Conservation (phyloP, 2,329 filamentous ascomycete genomes). For the Neopestalotiopsis clavispora region DNA sequence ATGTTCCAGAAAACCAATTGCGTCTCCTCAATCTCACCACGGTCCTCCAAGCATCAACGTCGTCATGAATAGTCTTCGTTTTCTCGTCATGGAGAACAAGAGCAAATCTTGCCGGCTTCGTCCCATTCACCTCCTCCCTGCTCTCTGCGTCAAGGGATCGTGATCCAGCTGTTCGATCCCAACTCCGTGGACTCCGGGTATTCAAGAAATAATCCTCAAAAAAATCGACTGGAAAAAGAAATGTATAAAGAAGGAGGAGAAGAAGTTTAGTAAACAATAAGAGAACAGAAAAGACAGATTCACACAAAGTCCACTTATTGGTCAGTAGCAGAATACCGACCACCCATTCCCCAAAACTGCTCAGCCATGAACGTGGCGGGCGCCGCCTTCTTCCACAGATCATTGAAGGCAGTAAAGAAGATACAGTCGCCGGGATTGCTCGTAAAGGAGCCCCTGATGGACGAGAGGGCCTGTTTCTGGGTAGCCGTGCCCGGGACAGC, state of each 20-base stretch:
- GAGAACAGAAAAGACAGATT: not conserved
- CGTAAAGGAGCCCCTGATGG: constrained; percentile 65
- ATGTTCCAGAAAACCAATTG: too few relatives aligned
- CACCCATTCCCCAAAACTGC: constrained; percentile 74
- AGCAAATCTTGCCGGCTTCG: too few relatives aligned
- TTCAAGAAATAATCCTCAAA: not conserved
- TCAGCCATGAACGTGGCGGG: constrained; percentile 71
- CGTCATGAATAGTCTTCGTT: too few relatives aligned
- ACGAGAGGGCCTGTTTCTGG: constrained; percentile 68
- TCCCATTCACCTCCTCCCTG: too few relatives aligned
- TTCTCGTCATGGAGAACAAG: too few relatives aligned
- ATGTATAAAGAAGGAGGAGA: not conserved
- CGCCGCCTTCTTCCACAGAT: constrained; percentile 75
- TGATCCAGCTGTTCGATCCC: too few relatives aligned
- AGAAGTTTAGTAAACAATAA: not conserved
- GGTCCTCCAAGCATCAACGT: too few relatives aligned
- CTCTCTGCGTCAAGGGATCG: too few relatives aligned
- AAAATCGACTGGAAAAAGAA: not conserved
- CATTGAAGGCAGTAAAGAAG: constrained; percentile 81
- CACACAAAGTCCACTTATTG: constrained; percentile 18
- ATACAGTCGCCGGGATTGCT: constrained; percentile 59
- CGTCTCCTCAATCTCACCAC: not conserved
- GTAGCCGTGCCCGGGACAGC: constrained; percentile 73
- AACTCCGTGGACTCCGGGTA: not conserved
- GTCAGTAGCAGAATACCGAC: constrained; percentile 35